These are phyloP conservation scores for Colletotrichum australisinense DNA, from an alignment of 2,329 filamentous ascomycete species.

Conservation along the genomic window DNA sequence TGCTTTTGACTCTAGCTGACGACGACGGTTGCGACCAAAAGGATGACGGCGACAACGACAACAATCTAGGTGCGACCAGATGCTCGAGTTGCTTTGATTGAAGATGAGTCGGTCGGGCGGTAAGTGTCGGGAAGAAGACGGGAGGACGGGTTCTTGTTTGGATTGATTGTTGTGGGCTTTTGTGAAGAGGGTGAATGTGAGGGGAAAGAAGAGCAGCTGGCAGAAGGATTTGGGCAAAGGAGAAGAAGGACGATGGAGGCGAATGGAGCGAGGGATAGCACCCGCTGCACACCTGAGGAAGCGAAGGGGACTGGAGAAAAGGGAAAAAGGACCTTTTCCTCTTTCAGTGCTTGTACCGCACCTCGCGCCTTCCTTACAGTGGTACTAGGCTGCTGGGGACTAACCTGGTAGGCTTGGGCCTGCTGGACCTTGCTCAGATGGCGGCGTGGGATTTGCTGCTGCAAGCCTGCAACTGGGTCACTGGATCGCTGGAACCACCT, in stretches of 20 bases:
- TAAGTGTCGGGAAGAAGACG: slow-evolving; percentile 7
- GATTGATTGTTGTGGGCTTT: slow-evolving; percentile 11
- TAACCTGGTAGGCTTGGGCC: slow-evolving; percentile 1
- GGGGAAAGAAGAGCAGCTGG: slow-evolving; percentile 25
- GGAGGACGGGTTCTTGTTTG: neutral
- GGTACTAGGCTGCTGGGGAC: neutral
- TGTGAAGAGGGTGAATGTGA: slow-evolving; percentile 32
- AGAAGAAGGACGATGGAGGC: slow-evolving; percentile 9
- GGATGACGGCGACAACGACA: slow-evolving; percentile 14
- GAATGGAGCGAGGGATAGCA: slow-evolving; percentile 20
- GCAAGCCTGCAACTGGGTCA: slow-evolving; percentile 12
- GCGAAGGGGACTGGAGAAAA: slow-evolving; percentile 6
- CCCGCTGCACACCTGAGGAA: slow-evolving; percentile 5
- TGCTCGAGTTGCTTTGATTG: neutral
- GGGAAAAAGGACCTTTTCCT: slow-evolving; percentile 21
- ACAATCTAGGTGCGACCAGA: slow-evolving; percentile 33
- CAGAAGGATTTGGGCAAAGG: slow-evolving; percentile 26
- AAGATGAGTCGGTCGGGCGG: neutral
- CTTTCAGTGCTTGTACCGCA: neutral
- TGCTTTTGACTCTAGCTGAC: slow-evolving; percentile 26
- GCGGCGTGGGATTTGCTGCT: neutral
- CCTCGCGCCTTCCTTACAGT: neutral
- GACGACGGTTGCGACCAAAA: slow-evolving; percentile 31
- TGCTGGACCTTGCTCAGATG: slow-evolving; percentile 7
- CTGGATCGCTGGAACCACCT: slow-evolving; percentile 17